Percentiles rank a stretch among this genome's conserved stretches.
These are phyloP conservation scores for Phytophthora syringae DNA, from an alignment of 352 stramenopile species.

Conservation along the genomic window DNA sequence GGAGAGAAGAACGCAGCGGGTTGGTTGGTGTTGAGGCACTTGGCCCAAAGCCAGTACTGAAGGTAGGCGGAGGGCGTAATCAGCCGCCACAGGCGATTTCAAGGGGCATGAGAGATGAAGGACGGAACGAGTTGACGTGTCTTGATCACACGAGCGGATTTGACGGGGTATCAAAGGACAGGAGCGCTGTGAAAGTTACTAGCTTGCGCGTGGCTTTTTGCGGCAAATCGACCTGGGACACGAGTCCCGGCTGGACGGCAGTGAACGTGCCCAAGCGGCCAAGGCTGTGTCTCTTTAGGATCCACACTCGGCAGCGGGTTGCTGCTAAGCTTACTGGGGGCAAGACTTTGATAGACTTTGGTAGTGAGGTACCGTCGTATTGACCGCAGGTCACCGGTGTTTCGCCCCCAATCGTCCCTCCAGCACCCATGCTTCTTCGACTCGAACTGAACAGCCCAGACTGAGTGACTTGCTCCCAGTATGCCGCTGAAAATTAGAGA, in stretches of 20 bases:
- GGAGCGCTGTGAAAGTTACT: not conserved
- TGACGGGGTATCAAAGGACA: not conserved
- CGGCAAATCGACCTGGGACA: conserved; percentile 10
- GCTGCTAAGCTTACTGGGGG: too few species aligned
- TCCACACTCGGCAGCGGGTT: conserved; percentile 1
- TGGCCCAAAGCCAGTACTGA: not conserved
- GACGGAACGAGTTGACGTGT: too few species aligned
- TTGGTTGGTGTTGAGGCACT: conserved; percentile 19
- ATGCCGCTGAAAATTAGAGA: not conserved
- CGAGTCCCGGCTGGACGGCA: too few species aligned
- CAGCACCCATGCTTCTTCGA: too few species aligned
- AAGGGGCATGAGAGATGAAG: too few species aligned
- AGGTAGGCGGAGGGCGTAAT: too few species aligned
- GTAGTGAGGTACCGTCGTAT: too few species aligned
- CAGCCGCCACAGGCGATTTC: too few species aligned
- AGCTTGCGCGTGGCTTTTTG: conserved; percentile 1
- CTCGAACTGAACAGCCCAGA: too few species aligned
- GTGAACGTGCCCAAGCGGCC: conserved; percentile 1
- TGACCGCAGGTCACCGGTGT: too few species aligned
- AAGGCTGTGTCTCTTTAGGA: conserved; percentile 1
- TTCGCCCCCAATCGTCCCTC: too few species aligned
- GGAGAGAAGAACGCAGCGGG: not conserved
- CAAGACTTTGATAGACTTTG: too few species aligned
- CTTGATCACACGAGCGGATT: not conserved
- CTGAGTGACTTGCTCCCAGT: not conserved